Conservation (phyloP, 2,329 filamentous ascomycete genomes). For the Sarocladium brachiariae region DNA sequence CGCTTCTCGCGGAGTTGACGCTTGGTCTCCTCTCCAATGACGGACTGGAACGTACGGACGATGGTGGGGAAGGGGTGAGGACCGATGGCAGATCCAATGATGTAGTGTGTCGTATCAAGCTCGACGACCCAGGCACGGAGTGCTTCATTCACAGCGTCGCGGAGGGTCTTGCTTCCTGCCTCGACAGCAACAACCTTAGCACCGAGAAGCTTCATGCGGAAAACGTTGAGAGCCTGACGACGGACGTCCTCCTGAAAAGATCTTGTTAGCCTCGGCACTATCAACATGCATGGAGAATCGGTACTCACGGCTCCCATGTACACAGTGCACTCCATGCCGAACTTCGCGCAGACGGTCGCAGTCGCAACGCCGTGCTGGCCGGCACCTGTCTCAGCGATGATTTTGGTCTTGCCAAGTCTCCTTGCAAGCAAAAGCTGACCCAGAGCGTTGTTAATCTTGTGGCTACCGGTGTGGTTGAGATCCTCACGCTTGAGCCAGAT, state of each 20-base stretch:
- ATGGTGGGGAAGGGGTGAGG: conserved; percentile 98
- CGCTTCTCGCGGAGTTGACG: conserved; percentile 78
- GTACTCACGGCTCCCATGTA: conserved; percentile 79
- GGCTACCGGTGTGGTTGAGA: conserved; percentile 92
- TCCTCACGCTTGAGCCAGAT: conserved; percentile 99
- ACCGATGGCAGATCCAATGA: conserved; percentile 94
- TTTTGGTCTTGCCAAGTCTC: conserved; percentile 86
- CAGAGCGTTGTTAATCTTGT: conserved; percentile 99
- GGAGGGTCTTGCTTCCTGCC: conserved; percentile 75
- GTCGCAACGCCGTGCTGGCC: conserved; percentile 98
- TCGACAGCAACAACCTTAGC: conserved; percentile 91
- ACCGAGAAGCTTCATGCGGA: conserved; percentile 94
- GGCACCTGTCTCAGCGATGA: conserved; percentile 96
- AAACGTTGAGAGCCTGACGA: conserved; percentile 93
- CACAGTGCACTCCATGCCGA: conserved; percentile 95
- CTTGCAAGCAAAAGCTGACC: conserved; percentile 85
- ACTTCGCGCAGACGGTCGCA: conserved; percentile 95
- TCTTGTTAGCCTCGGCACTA: conserved; percentile 12
- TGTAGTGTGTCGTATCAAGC: conserved; percentile 93
- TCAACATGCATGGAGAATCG: no score
- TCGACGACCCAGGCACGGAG: conserved; percentile 89
- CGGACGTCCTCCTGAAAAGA: conserved; percentile 73
- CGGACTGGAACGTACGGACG: conserved; percentile 92
- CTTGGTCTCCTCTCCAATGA: conserved; percentile 94
- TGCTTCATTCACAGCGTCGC: conserved; percentile 91